Percentiles rank a stretch among this genome's conserved stretches.
These are phyloP conservation scores for Tanacetum coccineum DNA, from an alignment of 129 eudicot genomes.

Conservation along the genomic window DNA sequence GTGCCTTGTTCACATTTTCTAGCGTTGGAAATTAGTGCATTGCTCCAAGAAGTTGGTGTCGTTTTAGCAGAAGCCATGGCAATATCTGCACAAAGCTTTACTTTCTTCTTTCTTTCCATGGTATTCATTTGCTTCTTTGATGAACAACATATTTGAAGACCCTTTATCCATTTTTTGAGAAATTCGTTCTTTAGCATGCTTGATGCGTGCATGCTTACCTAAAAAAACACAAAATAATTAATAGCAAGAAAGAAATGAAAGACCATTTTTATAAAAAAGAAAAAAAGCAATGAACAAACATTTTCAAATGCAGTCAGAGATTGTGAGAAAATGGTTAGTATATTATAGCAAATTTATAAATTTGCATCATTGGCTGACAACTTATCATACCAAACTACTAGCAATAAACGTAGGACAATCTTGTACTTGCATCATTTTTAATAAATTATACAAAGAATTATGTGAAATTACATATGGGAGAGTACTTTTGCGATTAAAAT, in stretches of 20 bases:
- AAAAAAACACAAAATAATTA: conserved; percentile 1
- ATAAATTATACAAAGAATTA: too few relatives aligned
- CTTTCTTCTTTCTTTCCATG: conserved; percentile 51
- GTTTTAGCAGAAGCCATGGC: conserved; percentile 71
- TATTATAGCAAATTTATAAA: too few relatives aligned
- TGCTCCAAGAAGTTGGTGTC: conserved; percentile 50
- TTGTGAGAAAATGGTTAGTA: background rate
- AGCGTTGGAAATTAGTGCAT: conserved; percentile 47
- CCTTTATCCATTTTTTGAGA: conserved; percentile 62
- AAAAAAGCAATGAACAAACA: background rate
- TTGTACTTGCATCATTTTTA: too few relatives aligned
- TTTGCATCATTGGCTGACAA: too few relatives aligned
- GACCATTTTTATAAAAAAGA: background rate
- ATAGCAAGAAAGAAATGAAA: background rate
- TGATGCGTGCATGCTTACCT: conserved; percentile 35
- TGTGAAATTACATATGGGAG: too few relatives aligned
- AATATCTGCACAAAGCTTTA: conserved; percentile 63
- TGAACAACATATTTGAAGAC: conserved; percentile 49
- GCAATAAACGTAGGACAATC: too few relatives aligned
- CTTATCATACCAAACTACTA: background rate
- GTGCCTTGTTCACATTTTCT: conserved; percentile 24
- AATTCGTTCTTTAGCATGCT: conserved; percentile 46
- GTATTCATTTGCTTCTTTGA: conserved; percentile 49
- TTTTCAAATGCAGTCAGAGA: background rate
- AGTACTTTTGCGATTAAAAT: too few relatives aligned